These are phyloP conservation scores for Zygosaccharomyces siamensis DNA, from an alignment of 805 yeast genomes.

Conservation along the genomic window DNA sequence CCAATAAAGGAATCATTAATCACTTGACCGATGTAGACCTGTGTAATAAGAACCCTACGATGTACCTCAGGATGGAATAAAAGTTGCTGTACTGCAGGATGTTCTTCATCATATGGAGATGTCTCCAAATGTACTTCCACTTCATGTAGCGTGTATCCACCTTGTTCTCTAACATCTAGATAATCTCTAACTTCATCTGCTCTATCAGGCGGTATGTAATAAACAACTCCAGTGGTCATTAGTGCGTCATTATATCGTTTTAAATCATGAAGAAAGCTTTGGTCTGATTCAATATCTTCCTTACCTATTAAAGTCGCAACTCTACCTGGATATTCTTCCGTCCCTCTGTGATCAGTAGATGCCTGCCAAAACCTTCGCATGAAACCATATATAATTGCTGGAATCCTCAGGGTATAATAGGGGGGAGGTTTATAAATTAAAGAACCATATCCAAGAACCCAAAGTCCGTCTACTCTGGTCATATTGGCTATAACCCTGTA, in stretches of 20 bases:
- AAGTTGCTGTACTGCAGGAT: conserved; percentile 24
- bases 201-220: conserved; percentile 63
- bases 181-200: conserved; percentile 61
- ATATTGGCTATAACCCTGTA: background rate
- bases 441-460: conserved; percentile 91
- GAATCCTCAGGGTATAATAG: conserved; percentile 50
- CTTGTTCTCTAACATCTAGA: conserved; percentile 79
- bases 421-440: conserved; percentile 89
- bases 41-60: conserved; percentile 46
- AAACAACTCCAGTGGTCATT: conserved; percentile 76
- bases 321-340: conserved; percentile 80
- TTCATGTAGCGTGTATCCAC: conserved; percentile 71
- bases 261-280: conserved; percentile 42
- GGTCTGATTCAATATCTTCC: conserved; percentile 44
- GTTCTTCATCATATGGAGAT: conserved; percentile 20
- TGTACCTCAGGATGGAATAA: conserved; percentile 35
- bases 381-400: conserved; percentile 73
- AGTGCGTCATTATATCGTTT: conserved; percentile 37
- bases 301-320: conserved; percentile 76
- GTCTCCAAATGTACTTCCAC: conserved; percentile 56
- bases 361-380: conserved; percentile 89
- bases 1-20: conserved; percentile 82
- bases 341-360: conserved; percentile 85
- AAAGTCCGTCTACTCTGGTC: conserved; percentile 37
- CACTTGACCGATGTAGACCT: conserved; percentile 78